Conservation (phyloP, 1,284 basidiomycete genomes). For the Irpex sp. region DNA sequence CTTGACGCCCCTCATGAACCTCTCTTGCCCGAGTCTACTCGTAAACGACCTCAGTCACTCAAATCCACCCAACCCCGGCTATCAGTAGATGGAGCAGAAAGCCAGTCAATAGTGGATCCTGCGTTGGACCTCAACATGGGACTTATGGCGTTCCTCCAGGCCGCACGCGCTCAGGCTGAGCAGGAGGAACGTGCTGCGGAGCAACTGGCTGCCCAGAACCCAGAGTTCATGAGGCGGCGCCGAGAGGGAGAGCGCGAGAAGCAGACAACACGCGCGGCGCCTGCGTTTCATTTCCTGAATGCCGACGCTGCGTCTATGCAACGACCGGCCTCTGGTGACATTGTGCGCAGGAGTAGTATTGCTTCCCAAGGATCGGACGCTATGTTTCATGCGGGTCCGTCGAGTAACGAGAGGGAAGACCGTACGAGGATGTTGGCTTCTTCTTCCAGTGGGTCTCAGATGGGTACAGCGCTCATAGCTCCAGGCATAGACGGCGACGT, state of each 20-base stretch:
- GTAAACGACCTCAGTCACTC: constrained; percentile 36
- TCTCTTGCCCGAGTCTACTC: constrained; percentile 54
- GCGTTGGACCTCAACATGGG: constrained; percentile 48
- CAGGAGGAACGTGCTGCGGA: constrained; percentile 43
- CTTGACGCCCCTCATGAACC: constrained; percentile 54
- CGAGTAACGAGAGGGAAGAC: constrained; percentile 23
- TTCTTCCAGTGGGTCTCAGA: constrained; percentile 10
- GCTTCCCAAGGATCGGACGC: constrained; percentile 44
- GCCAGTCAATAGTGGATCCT: not conserved
- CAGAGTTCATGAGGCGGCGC: constrained; percentile 36
- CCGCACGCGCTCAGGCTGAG: constrained; percentile 60
- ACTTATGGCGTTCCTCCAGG: constrained; percentile 70
- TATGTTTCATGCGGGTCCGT: constrained; percentile 30
- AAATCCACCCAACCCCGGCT: not conserved
- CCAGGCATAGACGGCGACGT: constrained; percentile 50
- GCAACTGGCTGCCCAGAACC: constrained; percentile 39
- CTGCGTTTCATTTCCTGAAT: constrained; percentile 73
- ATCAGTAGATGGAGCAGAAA: not conserved
- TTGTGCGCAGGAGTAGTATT: not conserved
- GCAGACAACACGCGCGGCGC: constrained; percentile 59
- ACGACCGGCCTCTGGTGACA: not conserved
- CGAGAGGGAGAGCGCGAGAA: constrained; percentile 42
- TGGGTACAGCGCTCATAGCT: not conserved
- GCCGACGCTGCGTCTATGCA: constrained; percentile 31
- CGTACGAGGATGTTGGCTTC: constrained; percentile 12